Base-by-base conservation (phyloP, 495 filamentous ascomycete genomes). In the Penicillium manginii region DNA sequence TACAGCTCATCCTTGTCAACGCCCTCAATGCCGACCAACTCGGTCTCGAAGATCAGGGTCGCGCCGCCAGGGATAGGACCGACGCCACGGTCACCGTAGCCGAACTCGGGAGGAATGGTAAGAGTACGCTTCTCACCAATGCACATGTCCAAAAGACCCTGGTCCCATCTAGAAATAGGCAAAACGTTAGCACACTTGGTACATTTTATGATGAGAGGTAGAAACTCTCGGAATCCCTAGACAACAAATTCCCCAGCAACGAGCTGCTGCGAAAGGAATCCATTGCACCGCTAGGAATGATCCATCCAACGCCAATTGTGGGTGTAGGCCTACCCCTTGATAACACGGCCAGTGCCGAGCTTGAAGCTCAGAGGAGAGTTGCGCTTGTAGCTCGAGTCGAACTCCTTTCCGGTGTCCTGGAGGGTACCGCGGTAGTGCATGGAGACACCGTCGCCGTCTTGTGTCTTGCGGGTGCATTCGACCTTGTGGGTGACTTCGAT, bases 81-180 rank as follows among this genome's bases (percentile, higher is more conserved):
- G 67, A 91, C 80, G 39, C 71, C 81, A 45, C 86, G 80, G 60
- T 89, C 78, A 18, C 94, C 94, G 70, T 98, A 98, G 37, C 86
- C 94, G 60, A 86, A 81, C 68, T 87, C 84, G 31, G 93, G 90
- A n/a, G 91, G 92, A 52, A 98, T 93, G 19, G 89, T 97, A 73
- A 98, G 76, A 31, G 84, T 93, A 63, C 92, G 84, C 84, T 92
- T 94, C 81, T 98, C 94, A 35, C 94, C 96, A 63, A 96, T 88
- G 73, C 94, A 98, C 94, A 98, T 98, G 64, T 92, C 91, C 54
- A 96, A 66, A 32, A 97, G 81, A 39, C 93, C 93, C 67, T 94
- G 72, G 70, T 98, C 94, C 94, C 94, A 98, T 64, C 85, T 83
- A 58, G 17, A 37, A 7, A 47, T 19, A 52, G 8, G 23, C 40